phyloP scores from a whole-genome alignment of 2,329 filamentous ascomycete species.

The Neofusicoccum cordaticola region DNA sequence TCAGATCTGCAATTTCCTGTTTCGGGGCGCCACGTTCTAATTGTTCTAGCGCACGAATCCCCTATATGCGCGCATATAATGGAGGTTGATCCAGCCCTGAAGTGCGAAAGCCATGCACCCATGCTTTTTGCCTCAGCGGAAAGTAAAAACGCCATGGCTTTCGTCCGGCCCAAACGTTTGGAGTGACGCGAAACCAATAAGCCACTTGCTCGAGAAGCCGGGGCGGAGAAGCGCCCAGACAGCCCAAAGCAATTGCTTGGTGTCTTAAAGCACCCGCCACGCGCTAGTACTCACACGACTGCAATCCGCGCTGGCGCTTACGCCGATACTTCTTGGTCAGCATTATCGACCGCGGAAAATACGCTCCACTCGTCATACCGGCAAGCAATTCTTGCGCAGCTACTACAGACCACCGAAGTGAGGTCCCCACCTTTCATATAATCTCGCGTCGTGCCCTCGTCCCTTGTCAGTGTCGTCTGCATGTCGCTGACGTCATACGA shows the following conservation, averaged over 20 bases:
- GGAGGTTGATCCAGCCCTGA: neutral
- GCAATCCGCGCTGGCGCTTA: neutral
- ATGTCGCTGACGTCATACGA: constrained; percentile 1
- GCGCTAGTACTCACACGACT: neutral
- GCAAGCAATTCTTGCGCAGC: neutral
- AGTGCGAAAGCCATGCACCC: neutral
- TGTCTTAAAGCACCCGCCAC: neutral
- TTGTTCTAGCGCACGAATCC: neutral
- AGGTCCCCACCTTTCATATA: neutral
- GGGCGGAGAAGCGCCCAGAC: neutral
- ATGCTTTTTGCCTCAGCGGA: neutral
- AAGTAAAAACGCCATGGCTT: too few species aligned
- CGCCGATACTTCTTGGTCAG: neutral
- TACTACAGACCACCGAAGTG: too few species aligned
- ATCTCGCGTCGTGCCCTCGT: neutral
- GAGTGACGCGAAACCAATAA: neutral
- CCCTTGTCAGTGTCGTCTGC: neutral
- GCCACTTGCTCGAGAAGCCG: neutral
- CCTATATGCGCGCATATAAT: neutral
- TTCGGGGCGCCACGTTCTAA: neutral
- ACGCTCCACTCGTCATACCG: neutral
- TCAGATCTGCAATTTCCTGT: neutral
- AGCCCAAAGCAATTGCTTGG: neutral
- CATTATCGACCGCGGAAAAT: neutral
- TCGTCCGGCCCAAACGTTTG: neutral